Percentiles rank a stretch among this genome's conserved stretches.
Evolutionary conservation across 2,329 filamentous ascomycete genomes (phyloP).

Genomic region (Fusarium sp.): DNA sequence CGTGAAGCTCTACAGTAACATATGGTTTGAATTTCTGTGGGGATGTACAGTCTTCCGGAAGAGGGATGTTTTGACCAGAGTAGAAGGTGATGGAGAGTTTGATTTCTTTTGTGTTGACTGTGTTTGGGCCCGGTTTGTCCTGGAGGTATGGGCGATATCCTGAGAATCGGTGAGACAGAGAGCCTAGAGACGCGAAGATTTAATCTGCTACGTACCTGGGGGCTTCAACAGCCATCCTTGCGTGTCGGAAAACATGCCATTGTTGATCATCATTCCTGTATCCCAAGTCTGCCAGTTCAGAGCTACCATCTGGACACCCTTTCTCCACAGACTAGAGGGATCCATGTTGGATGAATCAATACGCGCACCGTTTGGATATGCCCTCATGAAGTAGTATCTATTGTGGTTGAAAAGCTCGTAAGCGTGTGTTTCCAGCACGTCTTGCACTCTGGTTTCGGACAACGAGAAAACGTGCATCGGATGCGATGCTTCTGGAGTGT

Average conservation of each 20-base stretch:
- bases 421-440: slow-evolving; percentile 63
- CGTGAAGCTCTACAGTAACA: slow-evolving; percentile 85
- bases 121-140: slow-evolving; percentile 36
- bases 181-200: too few relatives aligned
- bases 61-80: slow-evolving; percentile 80
- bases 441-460: slow-evolving; percentile 72
- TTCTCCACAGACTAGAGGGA: slow-evolving; percentile 85
- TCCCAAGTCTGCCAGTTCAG: slow-evolving; percentile 95
- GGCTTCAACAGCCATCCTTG: slow-evolving; percentile 89
- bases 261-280: slow-evolving; percentile 94
- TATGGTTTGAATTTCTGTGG: slow-evolving; percentile 77
- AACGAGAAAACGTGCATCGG: slow-evolving; percentile 77
- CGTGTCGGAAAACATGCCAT: slow-evolving; percentile 88
- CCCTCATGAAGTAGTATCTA: slow-evolving; percentile 82
- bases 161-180: slow-evolving; percentile 10
- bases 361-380: slow-evolving; percentile 85
- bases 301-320: slow-evolving; percentile 90
- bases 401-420: slow-evolving; percentile 82
- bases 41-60: slow-evolving; percentile 67
- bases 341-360: slow-evolving; percentile 89
- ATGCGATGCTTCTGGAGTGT: slow-evolving; percentile 75
- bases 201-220: slow-evolving; percentile 58
- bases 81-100: slow-evolving; percentile 79
- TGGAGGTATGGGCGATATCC: slow-evolving; percentile 47
- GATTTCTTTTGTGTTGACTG: slow-evolving; percentile 67